Evolutionary conservation across 176 grass and related monocot species (phyloP).

Genomic region (Paspalum notatum): DNA sequence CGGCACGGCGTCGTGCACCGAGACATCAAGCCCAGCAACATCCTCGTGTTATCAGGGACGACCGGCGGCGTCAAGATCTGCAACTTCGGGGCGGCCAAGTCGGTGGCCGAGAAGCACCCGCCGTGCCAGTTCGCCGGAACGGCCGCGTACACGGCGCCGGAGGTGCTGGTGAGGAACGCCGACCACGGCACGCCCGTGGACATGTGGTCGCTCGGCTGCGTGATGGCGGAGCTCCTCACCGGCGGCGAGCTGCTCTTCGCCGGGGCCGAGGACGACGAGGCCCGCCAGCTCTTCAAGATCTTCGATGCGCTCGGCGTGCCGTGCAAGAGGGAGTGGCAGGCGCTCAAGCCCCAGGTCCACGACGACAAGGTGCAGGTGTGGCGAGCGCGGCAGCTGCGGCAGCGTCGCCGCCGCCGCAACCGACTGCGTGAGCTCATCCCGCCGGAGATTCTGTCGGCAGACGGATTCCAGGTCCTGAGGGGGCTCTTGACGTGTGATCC

Average conservation of each 20-base stretch:
- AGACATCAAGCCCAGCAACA: neutral
- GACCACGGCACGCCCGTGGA: neutral
- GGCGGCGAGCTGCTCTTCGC: neutral
- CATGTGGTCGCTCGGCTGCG: neutral
- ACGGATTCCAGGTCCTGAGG: neutral
- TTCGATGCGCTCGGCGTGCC: conserved; percentile 1
- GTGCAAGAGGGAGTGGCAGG: neutral
- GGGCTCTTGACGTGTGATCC: neutral
- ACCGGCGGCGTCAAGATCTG: neutral
- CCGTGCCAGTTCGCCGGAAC: neutral
- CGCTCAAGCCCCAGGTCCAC: neutral
- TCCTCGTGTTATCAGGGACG: neutral
- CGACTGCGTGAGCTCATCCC: neutral
- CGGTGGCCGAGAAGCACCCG: neutral
- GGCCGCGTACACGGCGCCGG: neutral
- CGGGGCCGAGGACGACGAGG: neutral
- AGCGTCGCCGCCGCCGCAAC: neutral
- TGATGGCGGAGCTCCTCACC: conserved; percentile 5
- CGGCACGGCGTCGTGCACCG: neutral
- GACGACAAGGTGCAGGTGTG: neutral
- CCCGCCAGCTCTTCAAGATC: neutral
- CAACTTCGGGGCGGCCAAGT: neutral
- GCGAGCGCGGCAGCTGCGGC: neutral
- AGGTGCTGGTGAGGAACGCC: neutral
- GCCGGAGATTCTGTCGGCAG: neutral